Evolutionary conservation across 129 eudicot species (phyloP), one percentile per base, ranked within the genome.

Genomic region (Smallanthus sonchifolius): DNA sequence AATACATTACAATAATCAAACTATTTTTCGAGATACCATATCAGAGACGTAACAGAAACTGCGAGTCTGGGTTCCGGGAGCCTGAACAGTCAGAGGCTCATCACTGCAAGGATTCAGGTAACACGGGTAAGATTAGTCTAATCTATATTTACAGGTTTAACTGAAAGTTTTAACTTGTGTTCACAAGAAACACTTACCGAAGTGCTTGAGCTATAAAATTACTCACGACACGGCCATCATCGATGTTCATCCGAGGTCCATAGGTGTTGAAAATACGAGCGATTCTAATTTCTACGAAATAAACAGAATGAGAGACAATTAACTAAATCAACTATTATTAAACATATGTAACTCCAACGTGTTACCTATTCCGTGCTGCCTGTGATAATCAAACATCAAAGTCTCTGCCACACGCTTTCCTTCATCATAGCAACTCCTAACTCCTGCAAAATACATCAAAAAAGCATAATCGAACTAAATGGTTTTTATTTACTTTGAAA

Each of bases 151-250:
- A 6, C 67, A 0, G 0, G 13, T 24, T 66, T 6, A 15, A 77
- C 48, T 3, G 15, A 37, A 16, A 32, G 6, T 14, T 32, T 34
- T 14, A 30, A 34, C 40, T 3, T 32, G 55, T 30, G 61, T 51
- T 61, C 39, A 38, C 9, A 48, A 20, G 3, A 45, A 19, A 15
- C 40, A 75, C 80, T 85, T 81, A 88, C 95, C 95, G 81, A 68
- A 88, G 79, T 62, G 91, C 93, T 76, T 90, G 96, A 67, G 94
- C 96, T 62, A 90, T 86, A 77, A 90, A 90, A 69, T 90, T 90
- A 84, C 96, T 90, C 76, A 90, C 96, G 34, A 90, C 96, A 42
- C 94, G 94, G 5, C 96, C 96, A 77, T 90, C 96, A 70, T 90
- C 96, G 19, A 90, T 87, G 43, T 86, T 85, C 96, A 90, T 90